Base-by-base conservation (phyloP, 1,284 basidiomycete genomes). In the Peniophora sp. region DNA sequence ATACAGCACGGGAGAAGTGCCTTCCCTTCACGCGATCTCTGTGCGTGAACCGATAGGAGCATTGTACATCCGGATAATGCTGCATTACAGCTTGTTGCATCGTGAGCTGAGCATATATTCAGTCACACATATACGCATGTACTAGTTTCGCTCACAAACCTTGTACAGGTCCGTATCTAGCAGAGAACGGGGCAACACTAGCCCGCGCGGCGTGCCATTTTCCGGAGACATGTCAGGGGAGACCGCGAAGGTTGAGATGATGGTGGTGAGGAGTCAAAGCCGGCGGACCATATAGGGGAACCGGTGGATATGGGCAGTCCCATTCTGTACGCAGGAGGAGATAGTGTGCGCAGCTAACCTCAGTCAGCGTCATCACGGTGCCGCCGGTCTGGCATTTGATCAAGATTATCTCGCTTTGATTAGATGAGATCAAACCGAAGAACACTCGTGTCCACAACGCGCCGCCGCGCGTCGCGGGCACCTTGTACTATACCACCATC, bases 141-240 rank as follows among this genome's bases (percentile, higher is more conserved):
- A 53, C 20, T 20, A 45, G 23, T 39, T 35, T 3, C 9, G 11
- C 16, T 36, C 44, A n/a, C 39, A 19, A 44, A 85, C 92, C 79
- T 97, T 99, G 83, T 99, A 98, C 39, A 97, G 72, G 66, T 99
- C 96, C 0, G 94, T 97, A 67, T 98, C 96, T 51, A 99, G 78
- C 50, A 98, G 74, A 25, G 91, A 93, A 54, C 68, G 64, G 0
- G 74, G 75, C 8, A 73, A 32, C 19, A 66, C 38, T n/a, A 41
- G 6, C n/a, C 19, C 38, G 32, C 24, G 19, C 10, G 22, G 14
- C 12, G 44, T 14, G 17, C 22, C 44, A 45, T 46, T 32, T n/a
- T 46, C 17, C 14, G 45, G 24, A 32, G 17, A 3, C 19, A 6
- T 46, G 6, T 24, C 16, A 46, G 24, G 24, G 45, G n/a, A 46